Conservation (phyloP, 768 basidiomycete genomes). For the Pholiota molesta region DNA sequence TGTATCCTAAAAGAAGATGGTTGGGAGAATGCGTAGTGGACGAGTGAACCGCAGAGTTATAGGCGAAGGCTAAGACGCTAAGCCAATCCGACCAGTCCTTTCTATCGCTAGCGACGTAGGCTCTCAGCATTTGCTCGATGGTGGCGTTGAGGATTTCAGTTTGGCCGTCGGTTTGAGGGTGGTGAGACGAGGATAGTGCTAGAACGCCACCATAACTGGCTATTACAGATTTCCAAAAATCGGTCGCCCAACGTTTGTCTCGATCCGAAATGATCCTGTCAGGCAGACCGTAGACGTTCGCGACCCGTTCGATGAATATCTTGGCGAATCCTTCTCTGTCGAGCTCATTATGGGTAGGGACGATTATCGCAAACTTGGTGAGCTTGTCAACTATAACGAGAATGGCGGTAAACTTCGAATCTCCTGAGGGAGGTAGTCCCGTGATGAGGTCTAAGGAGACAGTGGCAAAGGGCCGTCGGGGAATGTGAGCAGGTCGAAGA, state of each 20-base stretch:
- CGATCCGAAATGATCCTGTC: slow-evolving; percentile 21
- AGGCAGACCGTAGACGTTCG: slow-evolving; percentile 24
- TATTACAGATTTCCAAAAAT: slow-evolving; percentile 31
- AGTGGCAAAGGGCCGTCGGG: slow-evolving; percentile 21
- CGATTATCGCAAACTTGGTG: slow-evolving; percentile 23
- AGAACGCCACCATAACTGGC: slow-evolving; percentile 17
- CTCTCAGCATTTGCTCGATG: slow-evolving; percentile 31
- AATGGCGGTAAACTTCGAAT: slow-evolving; percentile 17
- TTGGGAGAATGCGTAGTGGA: slow-evolving; percentile 29
- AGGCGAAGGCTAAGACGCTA: slow-evolving; percentile 28
- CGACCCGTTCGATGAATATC: slow-evolving; percentile 23
- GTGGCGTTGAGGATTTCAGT: slow-evolving; percentile 31
- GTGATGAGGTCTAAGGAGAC: slow-evolving; percentile 26
- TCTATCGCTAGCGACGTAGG: slow-evolving; percentile 27
- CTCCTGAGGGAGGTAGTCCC: slow-evolving; percentile 22
- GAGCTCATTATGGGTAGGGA: slow-evolving; percentile 21
- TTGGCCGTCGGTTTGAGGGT: slow-evolving; percentile 40
- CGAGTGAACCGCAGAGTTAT: slow-evolving; percentile 30
- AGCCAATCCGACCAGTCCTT: slow-evolving; percentile 30
- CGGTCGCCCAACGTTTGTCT: slow-evolving; percentile 23
- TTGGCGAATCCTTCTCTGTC: slow-evolving; percentile 25
- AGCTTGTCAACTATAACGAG: slow-evolving; percentile 28
- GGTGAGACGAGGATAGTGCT: slow-evolving; percentile 33
- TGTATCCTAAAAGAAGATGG: slow-evolving; percentile 31
- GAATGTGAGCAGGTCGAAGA: slow-evolving; percentile 24